These are phyloP conservation scores for Paragyromitra xinjiangensis DNA, from an alignment of 495 filamentous ascomycete species.

Conservation along the genomic window DNA sequence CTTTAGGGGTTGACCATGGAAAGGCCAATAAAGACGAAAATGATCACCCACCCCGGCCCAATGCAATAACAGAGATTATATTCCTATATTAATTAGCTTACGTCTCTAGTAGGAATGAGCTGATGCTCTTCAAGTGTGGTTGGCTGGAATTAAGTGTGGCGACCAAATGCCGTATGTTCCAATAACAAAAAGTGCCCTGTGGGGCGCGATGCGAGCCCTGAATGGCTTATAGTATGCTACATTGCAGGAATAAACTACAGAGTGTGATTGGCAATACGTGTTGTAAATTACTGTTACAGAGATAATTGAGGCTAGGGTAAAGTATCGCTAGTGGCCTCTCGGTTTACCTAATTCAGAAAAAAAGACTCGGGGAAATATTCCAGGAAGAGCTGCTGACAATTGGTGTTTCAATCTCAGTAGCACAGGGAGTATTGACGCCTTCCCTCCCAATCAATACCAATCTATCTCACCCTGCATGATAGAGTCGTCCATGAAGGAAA, in stretches of 20 bases:
- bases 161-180: neutral
- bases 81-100: neutral
- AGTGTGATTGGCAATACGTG: neutral
- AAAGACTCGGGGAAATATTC: neutral
- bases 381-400: neutral
- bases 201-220: neutral
- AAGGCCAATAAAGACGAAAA: neutral
- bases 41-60: neutral
- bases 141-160: too few relatives aligned
- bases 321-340: neutral
- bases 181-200: neutral
- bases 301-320: neutral
- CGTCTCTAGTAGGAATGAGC: too few relatives aligned
- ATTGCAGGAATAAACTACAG: neutral
- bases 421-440: neutral
- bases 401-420: neutral
- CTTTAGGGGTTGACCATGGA: neutral
- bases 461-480: neutral
- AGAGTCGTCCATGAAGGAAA: neutral
- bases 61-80: neutral
- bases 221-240: neutral
- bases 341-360: neutral
- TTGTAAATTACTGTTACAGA: neutral
- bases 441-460: neutral
- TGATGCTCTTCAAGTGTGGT: too few relatives aligned